Evolutionary conservation across 1,284 basidiomycete genomes (phyloP).

Genomic region (Fistulinella cinereoalba): DNA sequence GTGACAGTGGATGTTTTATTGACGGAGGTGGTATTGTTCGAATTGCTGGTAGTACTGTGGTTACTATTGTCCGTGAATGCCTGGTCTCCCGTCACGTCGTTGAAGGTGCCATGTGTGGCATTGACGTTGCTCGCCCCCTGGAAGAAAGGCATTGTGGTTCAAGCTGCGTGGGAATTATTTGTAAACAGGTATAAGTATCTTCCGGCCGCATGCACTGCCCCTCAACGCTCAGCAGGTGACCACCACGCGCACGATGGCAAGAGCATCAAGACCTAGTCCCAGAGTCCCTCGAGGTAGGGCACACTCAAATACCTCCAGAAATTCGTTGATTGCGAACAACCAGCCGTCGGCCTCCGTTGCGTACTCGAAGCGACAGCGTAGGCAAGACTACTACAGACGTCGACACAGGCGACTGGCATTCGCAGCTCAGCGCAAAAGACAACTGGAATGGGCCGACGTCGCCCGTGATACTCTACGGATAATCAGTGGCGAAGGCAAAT

Average conservation of each 20-base stretch:
- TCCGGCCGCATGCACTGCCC: constrained; percentile 1
- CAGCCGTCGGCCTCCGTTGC: constrained; percentile 20
- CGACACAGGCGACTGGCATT: constrained; percentile 21
- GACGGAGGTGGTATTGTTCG: constrained; percentile 22
- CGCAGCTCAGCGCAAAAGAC: constrained; percentile 24
- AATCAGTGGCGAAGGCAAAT: constrained; percentile 46
- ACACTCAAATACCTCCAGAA: constrained; percentile 19
- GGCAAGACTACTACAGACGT: constrained; percentile 22
- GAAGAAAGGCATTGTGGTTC: constrained; percentile 21
- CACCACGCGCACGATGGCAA: constrained; percentile 20
- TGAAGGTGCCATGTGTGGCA: constrained; percentile 18
- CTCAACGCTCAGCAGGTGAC: constrained; percentile 5
- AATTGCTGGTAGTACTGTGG: constrained; percentile 12
- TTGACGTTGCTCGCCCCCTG: constrained; percentile 22
- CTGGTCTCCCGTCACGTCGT: constrained; percentile 24
- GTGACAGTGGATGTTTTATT: constrained; percentile 16
- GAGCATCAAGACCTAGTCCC: constrained; percentile 9
- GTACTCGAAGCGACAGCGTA: constrained; percentile 21
- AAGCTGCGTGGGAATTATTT: constrained; percentile 1
- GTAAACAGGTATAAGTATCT: constrained; percentile 18
- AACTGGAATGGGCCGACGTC: constrained; percentile 31
- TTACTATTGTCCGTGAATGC: constrained; percentile 20
- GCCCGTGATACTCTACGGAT: constrained; percentile 43
- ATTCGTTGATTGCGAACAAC: constrained; percentile 24
- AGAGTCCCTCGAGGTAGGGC: constrained; percentile 29